These are phyloP conservation scores for Fusarium domesticum DNA, from an alignment of 2,329 filamentous ascomycete genomes.

Conservation along the genomic window DNA sequence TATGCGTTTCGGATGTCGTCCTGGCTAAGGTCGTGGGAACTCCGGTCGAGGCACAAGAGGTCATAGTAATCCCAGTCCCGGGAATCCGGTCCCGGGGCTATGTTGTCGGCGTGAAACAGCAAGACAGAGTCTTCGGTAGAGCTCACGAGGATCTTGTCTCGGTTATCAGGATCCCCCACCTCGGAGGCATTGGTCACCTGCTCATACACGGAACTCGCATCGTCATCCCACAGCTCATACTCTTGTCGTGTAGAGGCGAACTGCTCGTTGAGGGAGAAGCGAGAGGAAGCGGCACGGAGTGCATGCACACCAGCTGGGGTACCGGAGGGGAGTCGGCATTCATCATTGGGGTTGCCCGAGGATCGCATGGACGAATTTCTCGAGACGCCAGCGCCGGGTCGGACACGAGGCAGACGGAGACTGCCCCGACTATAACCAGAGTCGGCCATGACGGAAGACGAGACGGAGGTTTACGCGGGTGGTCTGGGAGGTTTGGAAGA, in stretches of 20 bases:
- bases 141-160: conserved; percentile 12
- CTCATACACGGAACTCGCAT: conserved; percentile 44
- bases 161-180: conserved; percentile 15
- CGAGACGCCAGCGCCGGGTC: conserved; percentile 15
- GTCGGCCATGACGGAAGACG: conserved; percentile 25
- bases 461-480: background rate
- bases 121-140: conserved; percentile 11
- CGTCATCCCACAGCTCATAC: conserved; percentile 48
- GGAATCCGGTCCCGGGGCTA: conserved; percentile 1
- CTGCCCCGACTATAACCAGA: conserved; percentile 26
- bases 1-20: conserved; percentile 44
- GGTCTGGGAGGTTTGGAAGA: conserved; percentile 5
- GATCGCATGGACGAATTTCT: conserved; percentile 27
- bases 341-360: conserved; percentile 14
- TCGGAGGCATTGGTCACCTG: conserved; percentile 28
- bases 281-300: conserved; percentile 39
- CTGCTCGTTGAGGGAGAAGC: conserved; percentile 47
- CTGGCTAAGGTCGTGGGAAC: conserved; percentile 23
- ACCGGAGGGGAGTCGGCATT: conserved; percentile 23
- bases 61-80: conserved; percentile 42
- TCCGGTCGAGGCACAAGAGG: conserved; percentile 42
- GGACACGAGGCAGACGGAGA: conserved; percentile 29
- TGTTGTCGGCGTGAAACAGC: conserved; percentile 4
- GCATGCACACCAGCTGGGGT: conserved; percentile 17
- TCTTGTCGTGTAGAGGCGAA: conserved; percentile 47